A percentile compares a stretch with the other conserved stretches of the same genome.
Conservation (phyloP, 345 rosid species). For the Melaleuca quinquenervia region DNA sequence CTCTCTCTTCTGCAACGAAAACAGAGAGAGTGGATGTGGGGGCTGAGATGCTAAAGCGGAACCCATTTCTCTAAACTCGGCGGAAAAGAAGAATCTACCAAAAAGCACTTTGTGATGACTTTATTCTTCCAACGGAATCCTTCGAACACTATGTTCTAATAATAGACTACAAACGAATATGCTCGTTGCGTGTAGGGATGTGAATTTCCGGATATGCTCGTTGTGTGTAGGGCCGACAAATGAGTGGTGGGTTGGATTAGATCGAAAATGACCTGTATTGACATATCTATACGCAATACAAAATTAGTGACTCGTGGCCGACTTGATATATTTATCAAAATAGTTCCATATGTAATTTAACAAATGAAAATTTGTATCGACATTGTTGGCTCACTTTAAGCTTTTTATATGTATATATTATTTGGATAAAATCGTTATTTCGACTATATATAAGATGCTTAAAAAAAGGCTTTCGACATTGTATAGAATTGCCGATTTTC, state of each 20-base stretch:
- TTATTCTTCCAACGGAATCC: background rate
- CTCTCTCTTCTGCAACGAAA: too few species aligned
- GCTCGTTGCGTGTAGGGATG: background rate
- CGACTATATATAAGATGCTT: too few species aligned
- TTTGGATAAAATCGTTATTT: too few species aligned
- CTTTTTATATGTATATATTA: too few species aligned
- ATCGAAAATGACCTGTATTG: background rate
- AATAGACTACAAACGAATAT: background rate
- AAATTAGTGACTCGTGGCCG: background rate
- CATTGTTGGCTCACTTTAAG: background rate
- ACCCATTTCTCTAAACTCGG: background rate
- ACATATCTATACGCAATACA: background rate
- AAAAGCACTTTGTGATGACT: background rate
- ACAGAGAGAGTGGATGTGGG: too few species aligned
- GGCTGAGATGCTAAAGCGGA: background rate
- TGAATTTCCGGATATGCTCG: accelerated
- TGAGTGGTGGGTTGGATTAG: background rate
- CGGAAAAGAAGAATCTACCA: background rate
- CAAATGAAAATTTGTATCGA: background rate
- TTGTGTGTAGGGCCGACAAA: background rate
- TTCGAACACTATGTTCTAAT: background rate
- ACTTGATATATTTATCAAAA: background rate
- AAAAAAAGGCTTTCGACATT: background rate
- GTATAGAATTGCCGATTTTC: background rate
- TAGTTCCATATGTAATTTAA: background rate